Base-by-base conservation (phyloP, 2,329 filamentous ascomycete genomes). In the Claviceps sp. region DNA sequence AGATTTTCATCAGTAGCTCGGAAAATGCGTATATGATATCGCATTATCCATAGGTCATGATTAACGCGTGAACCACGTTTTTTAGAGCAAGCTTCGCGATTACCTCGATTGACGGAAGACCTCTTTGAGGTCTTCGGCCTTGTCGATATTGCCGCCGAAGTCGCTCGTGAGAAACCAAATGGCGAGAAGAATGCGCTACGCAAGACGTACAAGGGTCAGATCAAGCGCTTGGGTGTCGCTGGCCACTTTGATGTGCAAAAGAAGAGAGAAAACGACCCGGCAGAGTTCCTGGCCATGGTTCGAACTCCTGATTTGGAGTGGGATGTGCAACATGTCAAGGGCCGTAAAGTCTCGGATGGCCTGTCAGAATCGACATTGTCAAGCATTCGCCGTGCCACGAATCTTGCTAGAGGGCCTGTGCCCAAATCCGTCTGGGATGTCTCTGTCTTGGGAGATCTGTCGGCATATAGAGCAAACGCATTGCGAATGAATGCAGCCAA, bases 161-260 rank as follows among this genome's bases (percentile, higher is more conserved):
- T 84, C 42, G 81, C 81, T 55, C 75, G 81, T 55, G 77, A 77
- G 50, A 78, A 81, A 61, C 78, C 79, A 14, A 81, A 81, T 62
- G 81, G 81, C 57, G 77, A 82, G 63, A 84, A 83, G 71, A 84
- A 84, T 61, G 78, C 77, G 56, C 70, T 84, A 48, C 75, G 81
- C 26, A 84, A 84, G 63, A 83, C 80, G 16, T 84, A 84, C 70
- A 84, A 84, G 65, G 79, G 79, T 50, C 78, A 84, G 57, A 80
- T 84, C 63, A 84, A 84, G 70, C 75, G 74, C 46, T 67, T 84
- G 37, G 78, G 78, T 38, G 71, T 84, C 26, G 75, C 74, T 50
- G 81, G 81, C 9, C 76, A 79, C 54, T 84, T 82, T 58, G 80
- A 84, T 58, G 67, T 68, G 16, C 63, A 65, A 50, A 81, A 79